These are phyloP conservation scores for Domatiomyces catenatus DNA, from an alignment of 2,329 filamentous ascomycete species.

Conservation along the genomic window DNA sequence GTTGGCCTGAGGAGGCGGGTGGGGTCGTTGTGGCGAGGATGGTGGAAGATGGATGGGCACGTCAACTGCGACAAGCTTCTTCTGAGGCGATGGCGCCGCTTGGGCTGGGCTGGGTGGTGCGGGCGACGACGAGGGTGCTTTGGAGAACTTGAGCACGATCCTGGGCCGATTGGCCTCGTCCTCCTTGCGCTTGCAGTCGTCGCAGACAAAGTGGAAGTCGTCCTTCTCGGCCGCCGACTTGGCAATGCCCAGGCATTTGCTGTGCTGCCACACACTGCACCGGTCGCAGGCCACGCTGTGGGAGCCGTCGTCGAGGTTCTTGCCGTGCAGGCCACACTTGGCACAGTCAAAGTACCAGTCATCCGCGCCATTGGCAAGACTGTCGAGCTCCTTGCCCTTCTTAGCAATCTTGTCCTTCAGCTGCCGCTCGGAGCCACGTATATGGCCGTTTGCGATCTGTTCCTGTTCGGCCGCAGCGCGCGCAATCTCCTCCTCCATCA, in stretches of 20 bases:
- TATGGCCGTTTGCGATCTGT: constrained; percentile 38
- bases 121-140: constrained; percentile 9
- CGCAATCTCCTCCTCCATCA: constrained; percentile 70
- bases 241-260: constrained; percentile 70
- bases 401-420: constrained; percentile 70
- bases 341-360: constrained; percentile 90
- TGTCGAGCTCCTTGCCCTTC: constrained; percentile 59
- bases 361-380: constrained; percentile 58
- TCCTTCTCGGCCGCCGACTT: constrained; percentile 65
- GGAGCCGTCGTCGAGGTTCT: constrained; percentile 77
- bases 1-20: too few relatives aligned
- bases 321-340: constrained; percentile 73
- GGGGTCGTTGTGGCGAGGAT: too few relatives aligned
- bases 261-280: constrained; percentile 95
- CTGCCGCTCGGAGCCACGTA: constrained; percentile 60
- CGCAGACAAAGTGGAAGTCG: constrained; percentile 78
- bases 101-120: constrained; percentile 9
- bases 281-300: constrained; percentile 88
- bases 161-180: constrained; percentile 48
- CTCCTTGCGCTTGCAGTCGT: constrained; percentile 55
- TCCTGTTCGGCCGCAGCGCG: constrained; percentile 63
- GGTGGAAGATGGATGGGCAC: constrained; percentile 1
- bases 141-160: constrained; percentile 41
- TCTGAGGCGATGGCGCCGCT: constrained; percentile 1
- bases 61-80: constrained; percentile 8